Percentiles rank a stretch among this genome's conserved stretches.
Conservation (phyloP, 31 red algal species). For the Odonthalia washingtoniensis region DNA sequence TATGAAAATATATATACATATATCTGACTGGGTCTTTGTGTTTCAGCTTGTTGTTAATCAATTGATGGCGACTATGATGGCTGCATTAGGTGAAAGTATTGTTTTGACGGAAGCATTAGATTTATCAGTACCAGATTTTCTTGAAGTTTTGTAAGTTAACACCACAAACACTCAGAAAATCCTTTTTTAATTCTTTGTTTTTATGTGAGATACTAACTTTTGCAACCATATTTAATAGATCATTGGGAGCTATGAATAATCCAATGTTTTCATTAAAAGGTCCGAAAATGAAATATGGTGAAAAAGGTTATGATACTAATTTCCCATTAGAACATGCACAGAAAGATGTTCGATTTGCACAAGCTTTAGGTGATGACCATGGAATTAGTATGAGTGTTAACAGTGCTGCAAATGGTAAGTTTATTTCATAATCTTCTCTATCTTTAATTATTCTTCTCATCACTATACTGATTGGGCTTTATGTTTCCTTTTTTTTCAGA, state of each 20-base stretch:
- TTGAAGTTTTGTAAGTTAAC: conserved; percentile 80
- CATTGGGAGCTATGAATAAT: conserved; percentile 87
- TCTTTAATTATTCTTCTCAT: neutral
- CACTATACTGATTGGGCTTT: too few species aligned
- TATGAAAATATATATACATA: neutral
- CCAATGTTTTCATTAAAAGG: conserved; percentile 91
- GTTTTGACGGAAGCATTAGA: conserved; percentile 78
- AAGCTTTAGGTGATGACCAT: conserved; percentile 72
- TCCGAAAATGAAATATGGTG: conserved; percentile 77
- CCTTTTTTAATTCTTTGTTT: neutral
- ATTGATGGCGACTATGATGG: conserved; percentile 89
- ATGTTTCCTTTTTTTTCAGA: too few species aligned
- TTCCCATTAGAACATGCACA: conserved; percentile 92
- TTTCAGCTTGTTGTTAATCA: conserved; percentile 83
- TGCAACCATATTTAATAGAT: too few species aligned
- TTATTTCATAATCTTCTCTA: neutral
- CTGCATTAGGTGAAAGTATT: conserved; percentile 86
- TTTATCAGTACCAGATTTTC: conserved; percentile 60
- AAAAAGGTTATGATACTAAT: conserved; percentile 75
- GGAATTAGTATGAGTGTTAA: conserved; percentile 73
- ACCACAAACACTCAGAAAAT: too few species aligned
- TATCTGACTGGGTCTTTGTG: neutral
- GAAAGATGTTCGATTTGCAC: conserved; percentile 92
- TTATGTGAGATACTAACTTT: too few species aligned
- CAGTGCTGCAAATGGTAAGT: conserved; percentile 83